These are phyloP conservation scores for Stagonosporopsis vannaccii DNA, from an alignment of 2,329 filamentous ascomycete species.

Conservation along the genomic window DNA sequence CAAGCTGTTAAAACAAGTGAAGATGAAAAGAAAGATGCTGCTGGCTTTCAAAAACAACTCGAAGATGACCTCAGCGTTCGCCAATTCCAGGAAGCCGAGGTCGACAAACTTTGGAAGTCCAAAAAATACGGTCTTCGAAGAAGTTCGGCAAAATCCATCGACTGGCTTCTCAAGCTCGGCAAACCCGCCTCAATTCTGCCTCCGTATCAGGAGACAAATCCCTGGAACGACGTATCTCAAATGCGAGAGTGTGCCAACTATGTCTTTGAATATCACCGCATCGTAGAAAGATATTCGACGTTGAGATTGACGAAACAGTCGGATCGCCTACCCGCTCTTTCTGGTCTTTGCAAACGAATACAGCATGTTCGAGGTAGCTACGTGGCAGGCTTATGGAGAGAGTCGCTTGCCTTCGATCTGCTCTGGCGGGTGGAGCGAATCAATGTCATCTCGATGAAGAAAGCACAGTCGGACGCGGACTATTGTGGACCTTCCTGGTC, in stretches of 20 bases:
- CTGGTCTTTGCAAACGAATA: constrained; percentile 23
- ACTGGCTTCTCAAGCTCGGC: neutral
- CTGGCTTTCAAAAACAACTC: neutral
- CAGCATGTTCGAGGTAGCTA: constrained; percentile 25
- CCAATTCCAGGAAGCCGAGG: constrained; percentile 4
- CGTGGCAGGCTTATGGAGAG: constrained; percentile 25
- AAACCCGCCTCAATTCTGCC: neutral
- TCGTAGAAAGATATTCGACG: constrained; percentile 28
- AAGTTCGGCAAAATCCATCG: neutral
- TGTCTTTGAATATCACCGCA: constrained; percentile 19
- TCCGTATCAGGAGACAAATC: neutral
- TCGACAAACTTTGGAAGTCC: constrained; percentile 6
- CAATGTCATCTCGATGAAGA: neutral
- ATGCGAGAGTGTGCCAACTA: constrained; percentile 17
- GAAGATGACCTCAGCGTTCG: constrained; percentile 12
- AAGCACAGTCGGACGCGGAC: neutral
- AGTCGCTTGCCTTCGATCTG: constrained; percentile 27
- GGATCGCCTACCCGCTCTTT: constrained; percentile 25
- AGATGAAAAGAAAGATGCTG: neutral
- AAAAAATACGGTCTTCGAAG: neutral
- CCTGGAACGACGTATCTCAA: neutral
- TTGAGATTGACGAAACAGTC: constrained; percentile 17
- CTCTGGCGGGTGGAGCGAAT: constrained; percentile 28
- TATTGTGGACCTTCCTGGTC: constrained; percentile 28
- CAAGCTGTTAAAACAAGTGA: neutral